Evolutionary conservation across 352 stramenopile genomes (phyloP).

Genomic region (Elongisporangium undulatum): DNA sequence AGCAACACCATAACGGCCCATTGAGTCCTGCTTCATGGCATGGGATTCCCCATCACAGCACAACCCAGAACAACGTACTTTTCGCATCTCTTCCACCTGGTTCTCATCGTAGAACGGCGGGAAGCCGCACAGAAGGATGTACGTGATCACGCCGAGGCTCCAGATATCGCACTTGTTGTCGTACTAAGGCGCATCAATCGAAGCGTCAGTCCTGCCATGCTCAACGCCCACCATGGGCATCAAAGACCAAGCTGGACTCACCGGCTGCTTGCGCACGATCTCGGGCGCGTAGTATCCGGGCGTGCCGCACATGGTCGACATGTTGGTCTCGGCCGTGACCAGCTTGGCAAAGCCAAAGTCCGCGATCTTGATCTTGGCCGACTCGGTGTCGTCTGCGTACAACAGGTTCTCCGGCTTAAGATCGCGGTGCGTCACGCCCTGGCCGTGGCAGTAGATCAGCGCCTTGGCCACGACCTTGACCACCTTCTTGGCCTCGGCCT

Average conservation of each 20-base stretch:
- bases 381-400: conserved; percentile 75
- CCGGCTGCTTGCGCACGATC: conserved; percentile 90
- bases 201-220: neutral
- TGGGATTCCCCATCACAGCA: neutral
- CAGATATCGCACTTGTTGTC: conserved; percentile 96
- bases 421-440: conserved; percentile 93
- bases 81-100: conserved; percentile 79
- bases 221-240: neutral
- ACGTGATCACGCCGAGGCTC: conserved; percentile 87
- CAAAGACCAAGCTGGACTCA: conserved; percentile 10
- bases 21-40: neutral
- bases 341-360: conserved; percentile 90
- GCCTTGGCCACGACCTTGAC: conserved; percentile 86
- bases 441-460: conserved; percentile 82
- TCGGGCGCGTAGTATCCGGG: conserved; percentile 96
- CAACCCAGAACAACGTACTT: conserved; percentile 19
- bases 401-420: conserved; percentile 97
- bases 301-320: conserved; percentile 90
- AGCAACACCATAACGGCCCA: neutral
- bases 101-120: conserved; percentile 97
- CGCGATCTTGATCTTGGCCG: conserved; percentile 92
- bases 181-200: conserved; percentile 49
- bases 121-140: conserved; percentile 95
- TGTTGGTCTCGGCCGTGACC: conserved; percentile 71
- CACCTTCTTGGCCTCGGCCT: conserved; percentile 80